Percentiles rank a stretch among this genome's conserved stretches.
These are phyloP conservation scores for Phaeosphaeria sp. DNA, from an alignment of 2,329 filamentous ascomycete species.

Conservation along the genomic window DNA sequence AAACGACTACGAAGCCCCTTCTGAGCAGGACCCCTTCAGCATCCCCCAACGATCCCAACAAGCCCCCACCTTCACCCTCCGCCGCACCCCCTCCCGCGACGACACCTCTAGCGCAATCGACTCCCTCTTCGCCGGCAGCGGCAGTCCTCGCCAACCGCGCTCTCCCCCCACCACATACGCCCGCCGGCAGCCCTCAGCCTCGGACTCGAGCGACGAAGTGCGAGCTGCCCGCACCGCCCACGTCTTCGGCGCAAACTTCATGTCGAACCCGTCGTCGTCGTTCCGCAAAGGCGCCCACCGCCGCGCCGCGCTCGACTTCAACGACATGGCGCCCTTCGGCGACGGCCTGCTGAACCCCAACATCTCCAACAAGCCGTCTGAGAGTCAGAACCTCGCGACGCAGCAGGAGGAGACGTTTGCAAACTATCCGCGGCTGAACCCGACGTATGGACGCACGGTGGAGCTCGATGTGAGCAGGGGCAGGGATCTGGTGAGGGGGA, in stretches of 20 bases:
- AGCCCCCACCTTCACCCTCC: not conserved
- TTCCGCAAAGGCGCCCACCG: constrained; percentile 5
- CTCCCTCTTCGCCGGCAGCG: constrained; percentile 26
- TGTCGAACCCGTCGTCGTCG: constrained; percentile 1
- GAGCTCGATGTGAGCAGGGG: constrained; percentile 41
- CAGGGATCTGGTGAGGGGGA: constrained; percentile 57
- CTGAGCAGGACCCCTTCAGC: not conserved
- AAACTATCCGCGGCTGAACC: constrained; percentile 45
- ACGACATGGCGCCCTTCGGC: constrained; percentile 23
- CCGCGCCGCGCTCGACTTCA: constrained; percentile 17
- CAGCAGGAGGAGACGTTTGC: constrained; percentile 30
- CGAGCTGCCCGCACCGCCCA: constrained; percentile 11
- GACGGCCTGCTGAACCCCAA: constrained; percentile 19
- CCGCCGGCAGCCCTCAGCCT: not conserved
- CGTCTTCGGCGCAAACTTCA: constrained; percentile 29
- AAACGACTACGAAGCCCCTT: constrained; percentile 2
- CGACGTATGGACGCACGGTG: constrained; percentile 51
- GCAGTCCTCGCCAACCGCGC: constrained; percentile 4
- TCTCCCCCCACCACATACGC: constrained; percentile 3
- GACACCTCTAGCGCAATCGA: constrained; percentile 30
- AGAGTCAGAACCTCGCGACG: constrained; percentile 14
- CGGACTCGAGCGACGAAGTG: constrained; percentile 7
- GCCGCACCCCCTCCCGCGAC: not conserved
- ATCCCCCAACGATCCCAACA: not conserved
- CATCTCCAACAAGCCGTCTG: constrained; percentile 25